Evolutionary conservation across 2,329 filamentous ascomycete species (phyloP), one percentile per base, ranked within the genome.

Genomic region (Chalara sp.): DNA sequence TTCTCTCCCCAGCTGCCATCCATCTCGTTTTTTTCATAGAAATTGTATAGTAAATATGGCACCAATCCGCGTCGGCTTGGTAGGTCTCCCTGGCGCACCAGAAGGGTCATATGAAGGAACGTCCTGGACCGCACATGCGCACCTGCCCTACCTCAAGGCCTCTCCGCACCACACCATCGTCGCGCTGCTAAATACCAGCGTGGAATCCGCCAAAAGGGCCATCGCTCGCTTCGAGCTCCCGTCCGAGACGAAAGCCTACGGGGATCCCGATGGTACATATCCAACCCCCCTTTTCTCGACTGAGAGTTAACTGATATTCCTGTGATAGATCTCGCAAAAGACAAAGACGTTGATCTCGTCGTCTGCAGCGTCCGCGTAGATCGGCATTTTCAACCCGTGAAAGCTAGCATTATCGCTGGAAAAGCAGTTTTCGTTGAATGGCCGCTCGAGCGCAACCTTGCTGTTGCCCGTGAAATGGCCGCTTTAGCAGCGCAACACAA

Each of bases 401-500:
- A 69, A 8, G 74, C 79, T 0, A 74, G 72, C 12, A 55, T 81
- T 1, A 65, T 67, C 11, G 74, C 76, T 0, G 79, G 78, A 0
- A 81, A 82, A 60, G 58, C 65, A 0, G 69, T 78, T 0, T 84
- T 68, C 51, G 70, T 80, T 0, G 80, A 84, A 64, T 84, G 80
- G 76, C 80, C 78, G 5, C 66, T 83, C 0, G 76, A 75, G 0
- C 64, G 73, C 11, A 71, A 75, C 48, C 61, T 65, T 0, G 50
- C 58, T 2, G 64, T 71, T 1, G 75, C 71, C 0, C 57, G 60
- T 12, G 71, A 75, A 42, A 63, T 83, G 50, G 66, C 65, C 0
- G 60, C 60, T 0, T 51, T 69, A 1, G 72, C 68, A 0, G 58
- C 53, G 3, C 47, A 65, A 29, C 65, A 65, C 5, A 63, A 70